These are phyloP conservation scores for Xylaria palmicola DNA, from an alignment of 495 filamentous ascomycete genomes.

Conservation along the genomic window DNA sequence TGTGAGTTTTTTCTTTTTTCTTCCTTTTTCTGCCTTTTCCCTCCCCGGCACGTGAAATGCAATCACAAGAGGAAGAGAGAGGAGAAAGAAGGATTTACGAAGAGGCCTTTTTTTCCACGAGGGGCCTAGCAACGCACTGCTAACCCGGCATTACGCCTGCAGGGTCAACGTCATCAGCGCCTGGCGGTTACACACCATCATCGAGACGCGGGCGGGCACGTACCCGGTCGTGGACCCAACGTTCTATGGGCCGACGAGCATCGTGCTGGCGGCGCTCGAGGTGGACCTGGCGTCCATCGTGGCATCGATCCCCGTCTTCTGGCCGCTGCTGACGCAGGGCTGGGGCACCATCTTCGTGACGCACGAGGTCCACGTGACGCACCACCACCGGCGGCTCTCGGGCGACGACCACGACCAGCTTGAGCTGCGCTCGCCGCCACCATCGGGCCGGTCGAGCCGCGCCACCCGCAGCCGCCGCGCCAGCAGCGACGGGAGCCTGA, in stretches of 20 bases:
- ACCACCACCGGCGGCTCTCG: constrained; percentile 28
- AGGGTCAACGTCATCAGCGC: constrained; percentile 30
- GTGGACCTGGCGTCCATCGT: constrained; percentile 39
- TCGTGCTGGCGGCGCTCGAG: constrained; percentile 34
- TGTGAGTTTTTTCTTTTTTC: constrained; percentile 16
- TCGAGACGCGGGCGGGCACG: constrained; percentile 27
- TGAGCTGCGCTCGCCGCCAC: constrained; percentile 17
- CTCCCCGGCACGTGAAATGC: too few species aligned
- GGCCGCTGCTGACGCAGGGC: constrained; percentile 23
- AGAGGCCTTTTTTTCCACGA: neutral
- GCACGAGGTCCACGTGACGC: constrained; percentile 31
- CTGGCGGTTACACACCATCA: constrained; percentile 26
- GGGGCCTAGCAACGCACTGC: too few species aligned
- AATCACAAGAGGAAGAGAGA: neutral
- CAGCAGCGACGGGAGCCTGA: constrained; percentile 13
- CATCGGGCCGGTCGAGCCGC: neutral
- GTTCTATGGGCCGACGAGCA: constrained; percentile 28
- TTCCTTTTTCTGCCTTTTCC: too few species aligned
- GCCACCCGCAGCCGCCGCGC: too few species aligned
- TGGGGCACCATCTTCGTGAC: constrained; percentile 31
- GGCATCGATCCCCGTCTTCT: constrained; percentile 36
- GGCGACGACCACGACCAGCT: constrained; percentile 17
- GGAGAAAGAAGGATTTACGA: too few species aligned
- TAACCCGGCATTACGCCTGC: neutral
- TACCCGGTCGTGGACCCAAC: constrained; percentile 30